These are phyloP conservation scores for Blastocystis sp. DNA, from an alignment of 352 stramenopile genomes.

Conservation along the genomic window DNA sequence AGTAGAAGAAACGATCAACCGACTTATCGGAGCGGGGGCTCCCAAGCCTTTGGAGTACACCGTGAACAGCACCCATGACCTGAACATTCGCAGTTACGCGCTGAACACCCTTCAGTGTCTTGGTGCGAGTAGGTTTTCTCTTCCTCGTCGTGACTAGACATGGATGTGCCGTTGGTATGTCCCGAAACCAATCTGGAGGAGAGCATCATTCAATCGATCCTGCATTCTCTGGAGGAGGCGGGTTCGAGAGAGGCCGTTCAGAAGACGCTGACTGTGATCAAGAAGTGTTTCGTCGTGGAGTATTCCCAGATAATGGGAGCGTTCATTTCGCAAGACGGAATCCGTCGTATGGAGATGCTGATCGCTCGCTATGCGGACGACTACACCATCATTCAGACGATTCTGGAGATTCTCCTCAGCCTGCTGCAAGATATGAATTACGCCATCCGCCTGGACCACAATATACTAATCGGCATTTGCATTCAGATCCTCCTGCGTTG, in stretches of 20 bases:
- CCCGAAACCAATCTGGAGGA: conserved; percentile 4
- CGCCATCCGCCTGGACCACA: not conserved
- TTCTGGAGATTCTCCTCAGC: not conserved
- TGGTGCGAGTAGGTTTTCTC: not conserved
- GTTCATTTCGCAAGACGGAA: not conserved
- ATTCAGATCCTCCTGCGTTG: conserved; percentile 27
- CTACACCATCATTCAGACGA: not conserved
- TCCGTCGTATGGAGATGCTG: not conserved
- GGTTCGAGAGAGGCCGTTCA: not conserved
- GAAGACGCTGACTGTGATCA: not conserved
- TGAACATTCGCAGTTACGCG: conserved; percentile 37
- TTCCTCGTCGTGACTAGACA: not conserved
- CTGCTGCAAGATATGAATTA: not conserved
- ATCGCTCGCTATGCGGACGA: not conserved
- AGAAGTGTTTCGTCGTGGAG: not conserved
- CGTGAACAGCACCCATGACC: not conserved
- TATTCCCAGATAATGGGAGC: not conserved
- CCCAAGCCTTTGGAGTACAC: not conserved
- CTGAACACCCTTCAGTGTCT: not conserved
- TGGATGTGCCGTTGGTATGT: not conserved
- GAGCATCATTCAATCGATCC: not conserved
- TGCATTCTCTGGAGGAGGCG: not conserved
- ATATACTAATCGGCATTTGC: conserved; percentile 3
- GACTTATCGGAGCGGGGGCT: not conserved
- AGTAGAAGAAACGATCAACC: not conserved